phyloP scores from a whole-genome alignment of 2,329 filamentous ascomycete species.

The Hortaea werneckii region DNA sequence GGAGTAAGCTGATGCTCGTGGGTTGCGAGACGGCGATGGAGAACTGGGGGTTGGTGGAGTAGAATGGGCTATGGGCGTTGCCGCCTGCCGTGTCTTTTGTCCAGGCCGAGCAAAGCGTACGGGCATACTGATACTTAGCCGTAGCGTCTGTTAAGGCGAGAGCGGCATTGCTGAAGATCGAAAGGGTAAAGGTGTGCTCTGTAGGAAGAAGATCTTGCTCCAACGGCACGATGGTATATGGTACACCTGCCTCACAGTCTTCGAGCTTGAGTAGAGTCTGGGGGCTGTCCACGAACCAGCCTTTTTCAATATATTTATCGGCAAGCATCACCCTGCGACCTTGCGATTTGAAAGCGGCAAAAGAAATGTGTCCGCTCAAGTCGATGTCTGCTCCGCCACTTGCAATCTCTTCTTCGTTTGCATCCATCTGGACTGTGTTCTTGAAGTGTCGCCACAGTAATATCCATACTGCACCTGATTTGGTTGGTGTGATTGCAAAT shows the following conservation, averaged over 20 bases:
- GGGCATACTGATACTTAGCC: conserved; percentile 49
- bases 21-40: conserved; percentile 48
- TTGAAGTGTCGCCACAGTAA: conserved; percentile 74
- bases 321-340: conserved; percentile 66
- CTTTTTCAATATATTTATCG: conserved; percentile 60
- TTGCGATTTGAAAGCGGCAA: conserved; percentile 65
- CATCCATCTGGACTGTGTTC: conserved; percentile 17
- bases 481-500: conserved; percentile 43
- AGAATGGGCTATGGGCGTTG: conserved; percentile 64
- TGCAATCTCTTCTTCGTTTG: conserved; percentile 25
- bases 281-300: conserved; percentile 86
- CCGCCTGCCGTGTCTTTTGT: conserved; percentile 72
- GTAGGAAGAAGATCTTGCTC: conserved; percentile 67
- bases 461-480: conserved; percentile 63
- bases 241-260: conserved; percentile 42
- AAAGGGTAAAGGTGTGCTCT: conserved; percentile 76
- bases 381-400: conserved; percentile 32
- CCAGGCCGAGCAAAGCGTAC: conserved; percentile 59
- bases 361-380: conserved; percentile 67
- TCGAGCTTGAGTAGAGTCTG: conserved; percentile 77
- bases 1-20: conserved; percentile 60
- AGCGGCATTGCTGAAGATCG: conserved; percentile 60
- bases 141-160: conserved; percentile 53
- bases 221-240: conserved; percentile 59
- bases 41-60: conserved; percentile 83